Percentiles rank a stretch among this genome's conserved stretches.
Evolutionary conservation across 2,329 filamentous ascomycete species (phyloP).

Genomic region (Penicillium hesseltinei): DNA sequence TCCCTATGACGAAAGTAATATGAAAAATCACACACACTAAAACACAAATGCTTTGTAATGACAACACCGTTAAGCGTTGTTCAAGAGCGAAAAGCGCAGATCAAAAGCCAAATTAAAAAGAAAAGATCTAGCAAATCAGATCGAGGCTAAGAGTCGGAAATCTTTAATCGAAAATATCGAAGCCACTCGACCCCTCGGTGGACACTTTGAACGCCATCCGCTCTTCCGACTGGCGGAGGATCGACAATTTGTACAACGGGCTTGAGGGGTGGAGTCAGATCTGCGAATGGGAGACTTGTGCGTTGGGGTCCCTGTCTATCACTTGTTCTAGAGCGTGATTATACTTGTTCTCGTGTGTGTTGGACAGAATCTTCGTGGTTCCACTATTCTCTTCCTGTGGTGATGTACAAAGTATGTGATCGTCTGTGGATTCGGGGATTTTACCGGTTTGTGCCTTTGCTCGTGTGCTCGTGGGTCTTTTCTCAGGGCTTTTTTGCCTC

Average conservation of each 20-base stretch:
- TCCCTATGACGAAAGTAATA: background rate
- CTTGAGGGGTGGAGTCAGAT: background rate
- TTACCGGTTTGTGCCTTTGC: background rate
- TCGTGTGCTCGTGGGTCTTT: background rate
- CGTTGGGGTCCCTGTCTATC: slow-evolving; percentile 14
- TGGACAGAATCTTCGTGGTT: background rate
- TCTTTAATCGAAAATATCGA: background rate
- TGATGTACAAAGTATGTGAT: background rate
- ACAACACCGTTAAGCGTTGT: background rate
- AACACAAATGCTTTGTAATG: no score
- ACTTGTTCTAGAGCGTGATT: slow-evolving; percentile 17
- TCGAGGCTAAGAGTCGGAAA: background rate
- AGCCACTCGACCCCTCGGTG: background rate
- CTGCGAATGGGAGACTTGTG: slow-evolving; percentile 1
- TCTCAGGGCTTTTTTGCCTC: background rate
- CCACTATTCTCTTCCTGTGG: background rate
- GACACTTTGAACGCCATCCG: background rate
- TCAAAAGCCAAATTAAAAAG: background rate
- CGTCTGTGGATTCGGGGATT: background rate
- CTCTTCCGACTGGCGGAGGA: slow-evolving; percentile 1
- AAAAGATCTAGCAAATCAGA: background rate
- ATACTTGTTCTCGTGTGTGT: background rate
- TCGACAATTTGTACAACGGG: background rate
- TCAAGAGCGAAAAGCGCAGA: background rate
- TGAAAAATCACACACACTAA: no score